Base-by-base conservation (phyloP, 2,329 filamentous ascomycete species). In the Penicillium sp. region DNA sequence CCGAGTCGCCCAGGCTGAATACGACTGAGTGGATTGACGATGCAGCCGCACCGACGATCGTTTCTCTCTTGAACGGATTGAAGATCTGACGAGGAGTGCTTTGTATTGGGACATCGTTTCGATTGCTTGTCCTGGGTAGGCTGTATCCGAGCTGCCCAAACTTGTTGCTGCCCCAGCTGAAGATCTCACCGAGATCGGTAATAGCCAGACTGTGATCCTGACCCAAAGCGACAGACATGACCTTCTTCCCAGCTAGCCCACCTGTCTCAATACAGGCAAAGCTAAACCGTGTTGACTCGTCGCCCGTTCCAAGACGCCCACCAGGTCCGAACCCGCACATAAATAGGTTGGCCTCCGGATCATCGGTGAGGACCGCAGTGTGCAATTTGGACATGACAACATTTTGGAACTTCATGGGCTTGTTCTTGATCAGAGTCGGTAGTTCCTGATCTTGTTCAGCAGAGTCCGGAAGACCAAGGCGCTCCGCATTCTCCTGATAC, bases 11-110 rank as follows among this genome's bases (percentile, higher is more conserved):
- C 5, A 22, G 18, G 18, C 87, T 95, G 55, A 92, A 84, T 0
- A 87, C 86, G 2, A 93, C 89, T 0, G 92, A 96, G 64, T 98
- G 92, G 26, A 94, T 80, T 0, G 85, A 74, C 1, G 92, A 96
- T 5, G 92, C 90, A 2, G 92, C 88, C 39, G 89, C 77, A 0
- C 92, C 92, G 14, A 85, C 63, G 11, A 96, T 77, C 1, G 69
- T 60, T 58, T 96, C 92, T 56, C 88, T 86, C 57, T 95, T 96
- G 41, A 98, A 70, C 0, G 86, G 77, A 0, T 92, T 90, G 61
- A 93, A 95, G 0, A 98, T 84, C 57, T 95, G 92, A 12, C 87
- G 80, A 0, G 92, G 92, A 0, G 78, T 75, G 3, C 79, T 74
- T 51, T 88, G 90, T 50, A 92, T 82, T 0, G 89, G 84, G 42